Conservation (phyloP, 139 green algal species). For the Chlorella ohadii region DNA sequence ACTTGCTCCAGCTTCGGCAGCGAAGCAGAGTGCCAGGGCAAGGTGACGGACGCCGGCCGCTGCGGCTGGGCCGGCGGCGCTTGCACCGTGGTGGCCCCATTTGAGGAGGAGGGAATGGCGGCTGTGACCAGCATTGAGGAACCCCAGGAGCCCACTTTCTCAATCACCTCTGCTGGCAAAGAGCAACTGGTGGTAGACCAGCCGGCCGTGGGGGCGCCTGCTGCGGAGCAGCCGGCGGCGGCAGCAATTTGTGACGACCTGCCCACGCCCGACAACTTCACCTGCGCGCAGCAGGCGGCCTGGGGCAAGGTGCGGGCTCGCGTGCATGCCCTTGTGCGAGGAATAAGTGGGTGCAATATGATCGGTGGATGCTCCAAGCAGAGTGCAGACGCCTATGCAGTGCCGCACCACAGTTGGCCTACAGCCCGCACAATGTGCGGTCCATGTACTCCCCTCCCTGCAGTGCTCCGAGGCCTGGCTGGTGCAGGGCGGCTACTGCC, state of each 20-base stretch:
- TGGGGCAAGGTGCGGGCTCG: slow-evolving; percentile 14
- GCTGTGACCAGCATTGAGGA: neutral
- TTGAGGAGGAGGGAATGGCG: neutral
- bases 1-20: neutral
- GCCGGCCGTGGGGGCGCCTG: neutral
- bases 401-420: too few relatives aligned
- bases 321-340: neutral
- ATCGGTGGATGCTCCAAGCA: too few relatives aligned
- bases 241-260: neutral
- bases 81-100: neutral
- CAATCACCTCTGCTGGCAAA: neutral
- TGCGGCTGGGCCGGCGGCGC: neutral
- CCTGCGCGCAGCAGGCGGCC: slow-evolving; percentile 11
- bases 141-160: neutral
- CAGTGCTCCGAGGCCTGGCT: slow-evolving; percentile 21
- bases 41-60: neutral
- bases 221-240: neutral
- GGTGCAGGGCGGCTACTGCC: slow-evolving; percentile 7
- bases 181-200: neutral
- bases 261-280: slow-evolving; percentile 12
- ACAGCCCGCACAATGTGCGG: too few relatives aligned
- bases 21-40: neutral
- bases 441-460: neutral
- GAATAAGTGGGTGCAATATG: too few relatives aligned
- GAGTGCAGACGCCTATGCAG: too few relatives aligned